Conservation (phyloP, 1,139 yeast genomes). For the Diutina ranongensis region DNA sequence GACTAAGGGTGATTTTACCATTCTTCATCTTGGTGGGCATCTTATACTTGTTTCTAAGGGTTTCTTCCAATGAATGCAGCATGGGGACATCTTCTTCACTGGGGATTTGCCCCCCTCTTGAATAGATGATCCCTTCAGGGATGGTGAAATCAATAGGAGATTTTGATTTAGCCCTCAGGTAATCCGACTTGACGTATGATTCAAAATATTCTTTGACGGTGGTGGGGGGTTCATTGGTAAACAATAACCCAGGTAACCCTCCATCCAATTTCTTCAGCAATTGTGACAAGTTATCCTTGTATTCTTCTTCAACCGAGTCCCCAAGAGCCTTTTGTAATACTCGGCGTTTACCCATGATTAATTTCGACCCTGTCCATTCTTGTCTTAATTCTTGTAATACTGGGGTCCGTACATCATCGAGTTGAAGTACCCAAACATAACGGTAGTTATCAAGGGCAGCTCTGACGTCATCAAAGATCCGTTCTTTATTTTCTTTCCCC, state of each 20-base stretch:
- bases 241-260: constrained; percentile 79
- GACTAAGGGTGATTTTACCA: constrained; percentile 72
- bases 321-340: constrained; percentile 92
- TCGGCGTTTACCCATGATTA: constrained; percentile 83
- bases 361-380: constrained; percentile 85
- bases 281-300: constrained; percentile 69
- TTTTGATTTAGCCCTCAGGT: constrained; percentile 77
- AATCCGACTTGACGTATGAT: constrained; percentile 70
- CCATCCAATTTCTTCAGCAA: constrained; percentile 38
- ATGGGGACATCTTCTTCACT: constrained; percentile 90
- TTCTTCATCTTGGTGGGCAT: constrained; percentile 84
- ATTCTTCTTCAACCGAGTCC: constrained; percentile 71
- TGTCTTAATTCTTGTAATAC: constrained; percentile 86
- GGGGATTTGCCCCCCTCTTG: constrained; percentile 90
- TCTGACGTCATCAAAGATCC: constrained; percentile 85
- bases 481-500: constrained; percentile 84
- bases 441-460: constrained; percentile 64
- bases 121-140: constrained; percentile 84
- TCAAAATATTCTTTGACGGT: constrained; percentile 79
- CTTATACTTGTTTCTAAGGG: constrained; percentile 77
- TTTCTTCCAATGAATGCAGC: constrained; percentile 91
- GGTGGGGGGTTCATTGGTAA: constrained; percentile 77
- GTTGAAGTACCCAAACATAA: constrained; percentile 74
- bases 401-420: constrained; percentile 93
- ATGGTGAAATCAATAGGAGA: constrained; percentile 76